Percentiles rank a stretch among this genome's conserved stretches.
Evolutionary conservation across 2,329 filamentous ascomycete genomes (phyloP).

Genomic region (Passalora sequoiae): DNA sequence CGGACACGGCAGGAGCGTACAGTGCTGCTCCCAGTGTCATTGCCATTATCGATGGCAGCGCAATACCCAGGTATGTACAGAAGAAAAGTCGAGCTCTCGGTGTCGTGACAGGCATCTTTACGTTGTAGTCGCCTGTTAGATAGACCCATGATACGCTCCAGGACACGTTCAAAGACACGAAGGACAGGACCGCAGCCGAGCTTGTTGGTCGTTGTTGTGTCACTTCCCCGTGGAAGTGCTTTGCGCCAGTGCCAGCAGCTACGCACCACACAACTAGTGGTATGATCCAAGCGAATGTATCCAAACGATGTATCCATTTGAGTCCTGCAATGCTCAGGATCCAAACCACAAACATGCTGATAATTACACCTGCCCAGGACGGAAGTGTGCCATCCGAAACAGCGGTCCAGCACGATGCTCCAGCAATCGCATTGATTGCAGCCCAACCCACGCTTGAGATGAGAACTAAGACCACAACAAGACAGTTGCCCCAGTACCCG

Average conservation of each 20-base stretch:
- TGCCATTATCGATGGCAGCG: slow-evolving; percentile 11
- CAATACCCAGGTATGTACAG: slow-evolving; percentile 15
- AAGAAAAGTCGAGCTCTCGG: slow-evolving; percentile 11
- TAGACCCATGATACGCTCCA: slow-evolving; percentile 17
- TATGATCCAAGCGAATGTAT: slow-evolving; percentile 12
- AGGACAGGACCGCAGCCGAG: slow-evolving; percentile 12
- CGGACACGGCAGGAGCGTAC: slow-evolving; percentile 6
- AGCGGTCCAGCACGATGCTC: slow-evolving; percentile 12
- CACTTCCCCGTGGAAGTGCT: slow-evolving; percentile 7
- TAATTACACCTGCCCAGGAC: slow-evolving; percentile 13
- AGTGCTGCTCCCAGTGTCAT: slow-evolving; percentile 13
- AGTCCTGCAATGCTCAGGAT: slow-evolving; percentile 12
- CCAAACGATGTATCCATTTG: slow-evolving; percentile 13
- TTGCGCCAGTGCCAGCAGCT: slow-evolving; percentile 12
- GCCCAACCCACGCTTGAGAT: slow-evolving; percentile 15
- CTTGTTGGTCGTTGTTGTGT: slow-evolving; percentile 10
- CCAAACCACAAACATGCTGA: slow-evolving; percentile 13
- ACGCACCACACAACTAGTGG: slow-evolving; percentile 14
- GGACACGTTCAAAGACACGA: slow-evolving; percentile 15
- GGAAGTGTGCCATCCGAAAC: slow-evolving; percentile 10
- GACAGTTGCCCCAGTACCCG: slow-evolving; percentile 13
- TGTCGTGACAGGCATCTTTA: slow-evolving; percentile 14
- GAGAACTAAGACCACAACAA: slow-evolving; percentile 11
- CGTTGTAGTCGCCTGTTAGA: slow-evolving; percentile 17
- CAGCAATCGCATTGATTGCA: slow-evolving; percentile 10